Evolutionary conservation across 345 rosid species (phyloP).

Genomic region (Linum trigynum): DNA sequence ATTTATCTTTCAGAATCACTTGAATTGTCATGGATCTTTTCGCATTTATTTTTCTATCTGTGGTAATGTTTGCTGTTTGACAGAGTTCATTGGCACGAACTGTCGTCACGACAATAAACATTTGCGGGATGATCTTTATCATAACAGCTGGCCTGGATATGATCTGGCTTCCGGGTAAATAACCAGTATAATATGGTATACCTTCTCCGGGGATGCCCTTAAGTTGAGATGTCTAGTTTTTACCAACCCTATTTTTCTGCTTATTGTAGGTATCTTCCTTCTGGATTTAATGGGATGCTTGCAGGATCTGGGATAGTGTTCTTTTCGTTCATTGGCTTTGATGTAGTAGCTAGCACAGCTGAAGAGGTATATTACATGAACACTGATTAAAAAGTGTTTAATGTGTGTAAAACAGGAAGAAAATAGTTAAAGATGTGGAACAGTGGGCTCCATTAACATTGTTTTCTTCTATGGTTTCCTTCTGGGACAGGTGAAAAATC

Average conservation of each 20-base stretch:
- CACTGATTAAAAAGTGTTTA: background rate
- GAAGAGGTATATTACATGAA: constrained; percentile 39
- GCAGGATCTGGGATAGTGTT: constrained; percentile 58
- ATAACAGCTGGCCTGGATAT: background rate
- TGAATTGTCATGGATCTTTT: background rate
- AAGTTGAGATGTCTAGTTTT: background rate
- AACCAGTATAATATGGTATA: background rate
- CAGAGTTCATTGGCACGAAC: constrained; percentile 57
- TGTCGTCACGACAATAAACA: constrained; percentile 46
- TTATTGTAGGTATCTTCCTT: constrained; percentile 43
- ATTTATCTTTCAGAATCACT: background rate
- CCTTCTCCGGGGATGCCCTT: background rate
- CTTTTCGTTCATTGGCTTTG: constrained; percentile 63
- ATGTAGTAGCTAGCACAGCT: constrained; percentile 58
- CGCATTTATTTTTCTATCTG: background rate
- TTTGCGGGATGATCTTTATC: constrained; percentile 35
- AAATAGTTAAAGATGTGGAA: too few relatives aligned
- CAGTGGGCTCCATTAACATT: too few relatives aligned
- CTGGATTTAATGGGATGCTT: constrained; percentile 57
- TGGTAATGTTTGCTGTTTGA: constrained; percentile 9
- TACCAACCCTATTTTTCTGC: background rate
- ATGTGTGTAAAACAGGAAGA: too few relatives aligned
- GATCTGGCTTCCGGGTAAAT: background rate
- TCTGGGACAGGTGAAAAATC: constrained; percentile 43
- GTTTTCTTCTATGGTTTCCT: background rate